Base-by-base conservation (phyloP, 2,329 filamentous ascomycete species). In the Byssoonygena ceratinophila region DNA sequence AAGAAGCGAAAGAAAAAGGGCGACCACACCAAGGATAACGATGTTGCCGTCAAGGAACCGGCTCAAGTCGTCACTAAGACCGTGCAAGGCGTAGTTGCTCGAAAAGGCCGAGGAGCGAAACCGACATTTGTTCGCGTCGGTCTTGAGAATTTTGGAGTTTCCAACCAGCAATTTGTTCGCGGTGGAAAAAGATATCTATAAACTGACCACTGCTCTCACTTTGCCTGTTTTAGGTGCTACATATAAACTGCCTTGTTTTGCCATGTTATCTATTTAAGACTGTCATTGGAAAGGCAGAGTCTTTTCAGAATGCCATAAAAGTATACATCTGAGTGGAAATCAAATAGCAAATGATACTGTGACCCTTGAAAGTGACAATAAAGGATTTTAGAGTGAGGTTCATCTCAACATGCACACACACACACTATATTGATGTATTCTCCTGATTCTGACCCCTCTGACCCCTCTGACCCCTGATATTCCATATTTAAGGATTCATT, bases 131-230 rank as follows among this genome's bases (percentile, higher is more conserved):
- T 49, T 27, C 49, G 51, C 20, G 25, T 58, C 18, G 40, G 45
- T 8, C 53, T 56, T 8, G 25, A 51, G 12, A 52, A 58, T 20
- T 54, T 58, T 50, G 54, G 54, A 4, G 43, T 58, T 37, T 46
- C 50, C 16, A 51, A 48, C 22, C 27, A 40, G 12, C 48, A 55
- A 6, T 55, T 40, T 34, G 16, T 25, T 3, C 12, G 20, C 20
- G 11, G 6, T 3, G 34, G 18, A 12, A 31, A 43, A 31, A 14
- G 20, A 36, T 11, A 36, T n/a, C 7, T 14, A 25, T 37, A 37
- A 18, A 18, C 1, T 20, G 14, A 5, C 36, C 18, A 8, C 2
- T 23, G 25, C 14, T 25, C 11, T n/a, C 39, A 12, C 14, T 44
- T 29, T n/a, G 6, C 14, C 14, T 41, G 20, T 23, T n/a, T 44